Evolutionary conservation across 192 early-diverging fungal species (phyloP), one percentile per base, ranked within the genome.

Genomic region (Cetraspora pellucida): DNA sequence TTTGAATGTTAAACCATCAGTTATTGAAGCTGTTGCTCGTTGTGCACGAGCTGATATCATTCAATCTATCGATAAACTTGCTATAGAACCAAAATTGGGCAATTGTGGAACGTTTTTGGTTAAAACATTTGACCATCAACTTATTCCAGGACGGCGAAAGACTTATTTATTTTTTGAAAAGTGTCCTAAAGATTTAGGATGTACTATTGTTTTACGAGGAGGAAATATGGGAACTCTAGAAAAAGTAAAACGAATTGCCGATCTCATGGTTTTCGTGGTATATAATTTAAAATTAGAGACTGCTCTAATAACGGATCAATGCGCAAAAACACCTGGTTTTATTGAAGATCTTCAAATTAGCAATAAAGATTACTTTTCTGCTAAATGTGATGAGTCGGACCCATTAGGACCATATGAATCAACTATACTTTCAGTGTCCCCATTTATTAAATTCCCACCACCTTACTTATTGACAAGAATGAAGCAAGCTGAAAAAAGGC

Each of bases 141-240:
- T 88, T 52, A 88, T 97, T 60, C 94, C 95, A 2, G 92, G 92
- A 65, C 88, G 84, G 61, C 85, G 93, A 58, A 97, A 95, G 73
- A 91, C 94, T 31, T 97, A 93, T 81, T 83, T 99, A 61, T 90
- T 93, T 74, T 91, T 99, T 77, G 93, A 96, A 63, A 94, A 94
- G 2, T 96, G 95, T 81, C 85, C 88, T 14, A 84, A 86, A 45
- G 89, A 91, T 52, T 81, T 93, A 0, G 95, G 95, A 27, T 93
- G 96, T 68, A 97, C 96, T 0, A 85, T 99, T 49, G 91, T 96
- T 11, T 77, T 99, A 58, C 91, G 97, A 16, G 97, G 97, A n/a
- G 95, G 87, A 7, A 84, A 85, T 14, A 73, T 90, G 31, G 83
- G 88, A 28, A 79, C 80, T 16, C 85, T 99, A 61, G 83, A 80